phyloP scores from a whole-genome alignment of 768 basidiomycete species.

The button mushroom (Agaricus bisporus) region DNA sequence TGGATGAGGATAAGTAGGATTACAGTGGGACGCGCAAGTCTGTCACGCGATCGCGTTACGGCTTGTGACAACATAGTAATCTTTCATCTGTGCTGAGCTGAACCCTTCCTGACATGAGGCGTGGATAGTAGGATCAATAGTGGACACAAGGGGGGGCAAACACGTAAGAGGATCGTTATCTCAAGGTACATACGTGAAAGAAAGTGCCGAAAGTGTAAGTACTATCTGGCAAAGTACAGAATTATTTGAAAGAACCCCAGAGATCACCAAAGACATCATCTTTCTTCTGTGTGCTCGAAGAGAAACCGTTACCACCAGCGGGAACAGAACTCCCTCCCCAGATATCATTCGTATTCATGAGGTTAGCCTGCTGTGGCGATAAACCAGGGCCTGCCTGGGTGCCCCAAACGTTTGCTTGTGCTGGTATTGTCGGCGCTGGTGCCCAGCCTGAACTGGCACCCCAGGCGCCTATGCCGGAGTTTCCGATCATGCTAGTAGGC shows the following conservation, averaged over 20 bases:
- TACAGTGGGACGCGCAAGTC: slow-evolving; percentile 47
- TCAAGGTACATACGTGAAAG: too few species aligned
- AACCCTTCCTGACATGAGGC: too few species aligned
- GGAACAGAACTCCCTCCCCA: slow-evolving; percentile 40
- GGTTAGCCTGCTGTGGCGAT: slow-evolving; percentile 25
- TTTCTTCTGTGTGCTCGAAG: slow-evolving; percentile 36
- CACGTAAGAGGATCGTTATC: too few species aligned
- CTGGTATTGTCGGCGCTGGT: slow-evolving; percentile 21
- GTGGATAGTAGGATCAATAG: too few species aligned
- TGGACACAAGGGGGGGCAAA: too few species aligned
- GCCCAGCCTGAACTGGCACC: slow-evolving; percentile 64
- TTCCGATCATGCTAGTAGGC: slow-evolving; percentile 49
- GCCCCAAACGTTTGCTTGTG: slow-evolving; percentile 38
- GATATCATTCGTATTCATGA: slow-evolving; percentile 49
- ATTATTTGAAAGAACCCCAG: slow-evolving; percentile 78
- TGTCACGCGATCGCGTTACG: slow-evolving; percentile 28
- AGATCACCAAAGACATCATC: slow-evolving; percentile 81
- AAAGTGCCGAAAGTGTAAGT: too few species aligned
- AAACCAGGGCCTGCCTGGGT: slow-evolving; percentile 15
- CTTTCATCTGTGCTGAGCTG: too few species aligned
- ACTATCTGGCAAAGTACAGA: too few species aligned
- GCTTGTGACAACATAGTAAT: slow-evolving; percentile 1
- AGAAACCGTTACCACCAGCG: neutral
- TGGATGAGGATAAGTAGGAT: slow-evolving; percentile 17
- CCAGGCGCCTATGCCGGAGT: slow-evolving; percentile 53